Base-by-base conservation (phyloP, 2,329 filamentous ascomycete species). In the Metarhizium rileyi region DNA sequence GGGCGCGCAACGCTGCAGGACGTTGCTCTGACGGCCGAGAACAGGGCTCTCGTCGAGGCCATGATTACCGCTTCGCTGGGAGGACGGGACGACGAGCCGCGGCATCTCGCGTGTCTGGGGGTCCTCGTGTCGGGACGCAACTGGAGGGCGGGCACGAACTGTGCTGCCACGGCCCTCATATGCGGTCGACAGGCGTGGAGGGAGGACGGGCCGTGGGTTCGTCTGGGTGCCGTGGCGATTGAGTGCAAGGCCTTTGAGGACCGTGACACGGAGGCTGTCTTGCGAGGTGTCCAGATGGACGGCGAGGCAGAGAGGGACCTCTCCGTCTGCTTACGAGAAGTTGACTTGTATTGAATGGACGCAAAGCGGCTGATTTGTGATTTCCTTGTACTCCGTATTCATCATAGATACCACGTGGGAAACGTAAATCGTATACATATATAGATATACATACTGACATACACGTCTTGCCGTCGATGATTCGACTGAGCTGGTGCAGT, bases 321-420 rank as follows among this genome's bases (percentile, higher is more conserved):
- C 25, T 57, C 55, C 47, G 55, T 68, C 22, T 50, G 54, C 46
- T 7, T 67, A 47, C 57, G 59, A 46, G 64, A 67, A 52, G 50
- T 68, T 44, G 65, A 68, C 45, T 56, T 69, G n/a, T 66, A 66
- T 50, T 68, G 54, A 42, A 23, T 14, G 8, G 10, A 25, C 16
- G 12, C 10, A 6, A 33, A n/a, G 27, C 9, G 47, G 44, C n/a
- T 40, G 35, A 38, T 5, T 35, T 46, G 9, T 5, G n/a, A n/a
- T 35, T 46, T 46, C 25, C 16, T 25, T 36, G 23, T 33, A 33
- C 30, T 16, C n/a, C n/a, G n/a, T n/a, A 28, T 12, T 28, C 9
- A 44, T 33, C 38, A 27, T 35, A 36, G 44, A 28, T 26, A 55
- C 36, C 36, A 40, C 18, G 10, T 38, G 10, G 16, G 4, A 16